Evolutionary conservation across 495 filamentous ascomycete genomes (phyloP).

Genomic region (Penicillium fimorum): DNA sequence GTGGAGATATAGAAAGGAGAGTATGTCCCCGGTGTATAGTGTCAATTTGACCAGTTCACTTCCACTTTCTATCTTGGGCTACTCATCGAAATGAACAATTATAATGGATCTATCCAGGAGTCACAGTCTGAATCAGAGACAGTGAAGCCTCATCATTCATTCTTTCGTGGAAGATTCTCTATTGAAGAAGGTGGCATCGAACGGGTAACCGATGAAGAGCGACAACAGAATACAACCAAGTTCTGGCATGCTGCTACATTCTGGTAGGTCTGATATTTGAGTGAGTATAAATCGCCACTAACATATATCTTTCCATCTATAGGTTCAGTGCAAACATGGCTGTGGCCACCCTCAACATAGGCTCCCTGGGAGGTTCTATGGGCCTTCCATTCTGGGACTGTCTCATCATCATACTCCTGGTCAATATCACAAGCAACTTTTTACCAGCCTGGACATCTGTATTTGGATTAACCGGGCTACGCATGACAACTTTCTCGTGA

Average conservation of each 20-base stretch:
- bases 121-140: neutral
- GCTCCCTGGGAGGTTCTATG: slow-evolving; percentile 46
- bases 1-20: slow-evolving; percentile 10
- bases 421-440: slow-evolving; percentile 50
- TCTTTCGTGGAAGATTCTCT: slow-evolving; percentile 34
- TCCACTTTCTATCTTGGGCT: neutral
- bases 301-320: neutral
- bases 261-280: slow-evolving; percentile 45
- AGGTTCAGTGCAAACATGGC: slow-evolving; percentile 65
- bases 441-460: slow-evolving; percentile 40
- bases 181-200: slow-evolving; percentile 67
- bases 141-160: neutral
- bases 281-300: neutral
- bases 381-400: slow-evolving; percentile 52
- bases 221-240: slow-evolving; percentile 54
- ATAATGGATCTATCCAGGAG: neutral
- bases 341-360: slow-evolving; percentile 64
- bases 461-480: slow-evolving; percentile 34
- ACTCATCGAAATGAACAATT: slow-evolving; percentile 2
- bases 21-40: neutral
- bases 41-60: neutral
- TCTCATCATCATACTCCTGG: slow-evolving; percentile 60
- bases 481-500: slow-evolving; percentile 43
- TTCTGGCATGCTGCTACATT: slow-evolving; percentile 39
- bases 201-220: slow-evolving; percentile 61